Evolutionary conservation across 1,139 yeast species (phyloP), one percentile per base, ranked within the genome.

Genomic region (Pneumocystis wakefieldiae): DNA sequence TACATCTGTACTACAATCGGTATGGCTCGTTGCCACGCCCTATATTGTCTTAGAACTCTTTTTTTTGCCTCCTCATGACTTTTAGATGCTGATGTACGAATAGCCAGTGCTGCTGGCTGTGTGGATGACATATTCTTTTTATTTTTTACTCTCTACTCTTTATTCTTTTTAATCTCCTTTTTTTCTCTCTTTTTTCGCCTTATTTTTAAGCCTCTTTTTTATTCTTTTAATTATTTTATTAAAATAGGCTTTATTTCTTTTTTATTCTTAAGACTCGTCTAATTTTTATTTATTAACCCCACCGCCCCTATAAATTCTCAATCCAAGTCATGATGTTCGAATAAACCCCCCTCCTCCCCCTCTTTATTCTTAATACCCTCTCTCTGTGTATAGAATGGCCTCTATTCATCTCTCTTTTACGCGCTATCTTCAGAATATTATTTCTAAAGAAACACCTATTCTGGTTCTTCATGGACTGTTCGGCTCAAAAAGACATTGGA

Each of bases 391-490:
- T n/a, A n/a, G n/a, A 32, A 32, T 10, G 7, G 3, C 28, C 5
- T 17, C 14, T 1, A 24, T 41, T n/a, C 28, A 7, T 19, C 53
- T 41, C 19, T 17, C 28, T 41, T 41, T 41, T 41, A 17, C 10
- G 10, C 17, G 19, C 2, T 41, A 41, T 41, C 14, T 17, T 19
- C 19, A 24, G 2, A 7, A 17, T 17, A 17, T 12, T 3, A 29
- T n/a, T 17, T 41, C 53, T 17, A 57, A 55, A 29, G 35, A 42
- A 37, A 62, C 76, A 2, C 95, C 97, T 1, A 75, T 92, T 17
- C 73, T 92, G 42, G 82, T 92, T 42, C 74, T 91, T 57, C 98
- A 92, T 74, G 98, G 98, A 0, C 75, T 92, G 14, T 89, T 92
- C 73, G 98, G 98, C 0, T 84, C 87, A 64, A 86, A 83, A 70